Conservation (phyloP, 2,329 filamentous ascomycete genomes). For the Cadophora gregata region DNA sequence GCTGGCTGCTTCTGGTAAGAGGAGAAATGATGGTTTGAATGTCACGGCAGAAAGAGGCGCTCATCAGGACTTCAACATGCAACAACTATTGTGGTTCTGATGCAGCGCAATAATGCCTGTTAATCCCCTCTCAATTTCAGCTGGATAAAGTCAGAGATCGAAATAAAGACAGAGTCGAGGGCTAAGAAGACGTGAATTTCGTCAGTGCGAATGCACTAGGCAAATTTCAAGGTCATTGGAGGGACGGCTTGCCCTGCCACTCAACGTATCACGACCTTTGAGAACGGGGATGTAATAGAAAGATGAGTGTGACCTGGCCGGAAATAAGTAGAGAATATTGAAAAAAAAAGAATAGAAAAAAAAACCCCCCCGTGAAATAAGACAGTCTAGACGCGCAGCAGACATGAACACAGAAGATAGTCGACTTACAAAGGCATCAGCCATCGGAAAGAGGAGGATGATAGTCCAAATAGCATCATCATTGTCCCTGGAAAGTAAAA, state of each 20-base stretch:
- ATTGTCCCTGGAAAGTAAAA: background rate
- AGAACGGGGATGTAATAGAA: background rate
- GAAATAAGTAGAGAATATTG: slow-evolving; percentile 6
- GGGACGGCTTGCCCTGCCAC: background rate
- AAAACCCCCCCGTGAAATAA: slow-evolving; percentile 16
- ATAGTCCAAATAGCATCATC: background rate
- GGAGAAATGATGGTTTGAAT: background rate
- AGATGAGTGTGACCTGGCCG: background rate
- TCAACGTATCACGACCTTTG: background rate
- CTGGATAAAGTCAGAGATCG: background rate
- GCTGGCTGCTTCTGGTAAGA: background rate
- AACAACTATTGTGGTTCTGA: background rate
- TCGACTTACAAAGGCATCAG: slow-evolving; percentile 9
- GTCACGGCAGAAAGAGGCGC: background rate
- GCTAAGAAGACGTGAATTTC: background rate
- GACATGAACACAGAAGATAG: slow-evolving; percentile 1
- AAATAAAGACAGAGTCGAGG: background rate
- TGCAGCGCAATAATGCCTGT: background rate
- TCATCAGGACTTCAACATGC: background rate
- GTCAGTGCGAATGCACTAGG: slow-evolving; percentile 5
- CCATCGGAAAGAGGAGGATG: background rate
- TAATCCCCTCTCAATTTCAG: background rate
- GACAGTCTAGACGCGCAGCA: slow-evolving; percentile 14
- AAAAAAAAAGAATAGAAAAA: too few species aligned
- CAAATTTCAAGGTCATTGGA: background rate